These are phyloP conservation scores for Neurospora sp. DNA, from an alignment of 495 filamentous ascomycete genomes.

Conservation along the genomic window DNA sequence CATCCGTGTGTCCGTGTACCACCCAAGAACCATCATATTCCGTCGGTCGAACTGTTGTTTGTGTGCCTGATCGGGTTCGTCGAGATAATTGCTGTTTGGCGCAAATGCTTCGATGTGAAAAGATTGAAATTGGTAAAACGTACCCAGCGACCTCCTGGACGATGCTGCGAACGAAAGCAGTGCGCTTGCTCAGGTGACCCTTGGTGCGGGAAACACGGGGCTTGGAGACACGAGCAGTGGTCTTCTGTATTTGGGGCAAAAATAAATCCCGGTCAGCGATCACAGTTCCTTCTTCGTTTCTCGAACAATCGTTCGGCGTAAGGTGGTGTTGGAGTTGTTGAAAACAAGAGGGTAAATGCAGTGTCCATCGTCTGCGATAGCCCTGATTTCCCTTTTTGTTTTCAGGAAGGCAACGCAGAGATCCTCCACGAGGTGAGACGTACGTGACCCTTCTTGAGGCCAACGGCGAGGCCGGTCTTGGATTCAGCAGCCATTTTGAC, in stretches of 20 bases:
- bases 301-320: neutral
- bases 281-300: slow-evolving; percentile 3
- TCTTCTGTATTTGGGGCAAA: slow-evolving; percentile 57
- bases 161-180: slow-evolving; percentile 81
- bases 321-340: neutral
- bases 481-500: slow-evolving; percentile 31
- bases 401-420: slow-evolving; percentile 36
- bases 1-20: neutral
- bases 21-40: neutral
- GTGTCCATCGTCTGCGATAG: slow-evolving; percentile 20
- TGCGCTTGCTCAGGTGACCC: slow-evolving; percentile 85
- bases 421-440: slow-evolving; percentile 56
- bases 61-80: neutral
- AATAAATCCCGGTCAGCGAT: slow-evolving; percentile 33
- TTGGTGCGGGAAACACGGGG: slow-evolving; percentile 79
- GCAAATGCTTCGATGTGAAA: neutral
- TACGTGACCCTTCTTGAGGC: slow-evolving; percentile 88
- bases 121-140: slow-evolving; percentile 15
- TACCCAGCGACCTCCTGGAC: slow-evolving; percentile 92
- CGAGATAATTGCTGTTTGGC: neutral
- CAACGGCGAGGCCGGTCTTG: slow-evolving; percentile 66
- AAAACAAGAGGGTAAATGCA: slow-evolving; percentile 7
- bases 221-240: slow-evolving; percentile 77
- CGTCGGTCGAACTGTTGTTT: neutral
- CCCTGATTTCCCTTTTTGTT: slow-evolving; percentile 1